Evolutionary conservation across 169 alveolate species (phyloP), one percentile per base, ranked within the genome.

Genomic region (Cryptosporidium andersoni): DNA sequence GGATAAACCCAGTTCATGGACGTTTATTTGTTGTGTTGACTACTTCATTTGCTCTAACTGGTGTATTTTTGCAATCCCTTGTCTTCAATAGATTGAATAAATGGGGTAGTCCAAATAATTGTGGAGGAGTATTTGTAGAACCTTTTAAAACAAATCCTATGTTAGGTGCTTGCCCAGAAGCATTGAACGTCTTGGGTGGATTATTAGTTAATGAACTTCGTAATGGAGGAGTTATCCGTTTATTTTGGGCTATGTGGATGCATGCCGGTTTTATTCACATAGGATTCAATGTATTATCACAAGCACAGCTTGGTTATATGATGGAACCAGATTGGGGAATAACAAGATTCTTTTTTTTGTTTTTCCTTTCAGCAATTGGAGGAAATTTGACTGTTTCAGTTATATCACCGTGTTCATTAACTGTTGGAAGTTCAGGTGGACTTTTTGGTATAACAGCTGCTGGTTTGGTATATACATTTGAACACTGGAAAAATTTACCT

Each of bases 301-400:
- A 94, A 81, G 81, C 91, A 11, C 96, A 93, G 55, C 66, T 90
- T 3, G 90, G 94, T 64, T 92, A 93, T 92, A 94, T 94, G 88
- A 90, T 93, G n/a, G 97, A 94, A 74, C 97, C 97, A 40, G 96
- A 91, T 43, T 94, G 97, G 97, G 97, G 97, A 1, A 92, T 94
- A 58, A 25, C 89, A 36, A 82, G 97, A 25, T 92, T 96, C 11
- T 55, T 90, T 58, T 49, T 91, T 2, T 68, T 93, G 5, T 94
- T 91, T 62, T 47, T 92, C 62, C 63, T 92, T 14, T 89, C 95
- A 49, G 97, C 94, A 4, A 64, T 93, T 3, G 90, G 95, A 2
- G 96, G 97, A 0, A 93, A 92, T 65, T 85, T 94, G 12, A 65
- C 91, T 6, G 91, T 94, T n/a, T 93, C 96, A 3, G 94, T 92